A percentile compares a stretch with the other conserved stretches of the same genome.
phyloP scores from a whole-genome alignment of 352 stramenopile species.

The Thalassiosira pacifica region DNA sequence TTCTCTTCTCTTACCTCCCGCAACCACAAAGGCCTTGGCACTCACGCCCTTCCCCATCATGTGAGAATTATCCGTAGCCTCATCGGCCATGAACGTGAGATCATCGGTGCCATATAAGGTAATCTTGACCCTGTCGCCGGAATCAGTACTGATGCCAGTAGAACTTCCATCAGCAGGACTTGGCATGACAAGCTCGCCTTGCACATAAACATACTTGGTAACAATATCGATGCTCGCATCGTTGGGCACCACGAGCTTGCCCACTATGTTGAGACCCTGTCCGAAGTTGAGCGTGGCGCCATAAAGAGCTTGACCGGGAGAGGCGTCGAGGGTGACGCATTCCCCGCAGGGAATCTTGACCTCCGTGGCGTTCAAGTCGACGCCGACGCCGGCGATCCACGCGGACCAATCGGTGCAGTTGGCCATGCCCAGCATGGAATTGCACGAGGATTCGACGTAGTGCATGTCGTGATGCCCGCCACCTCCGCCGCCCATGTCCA shows the following conservation, averaged over 20 bases:
- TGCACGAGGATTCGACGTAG: conserved; percentile 39
- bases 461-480: conserved; percentile 28
- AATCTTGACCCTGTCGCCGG: conserved; percentile 31
- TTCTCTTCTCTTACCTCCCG: conserved; percentile 38
- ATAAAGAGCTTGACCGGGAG: conserved; percentile 19
- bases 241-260: conserved; percentile 45
- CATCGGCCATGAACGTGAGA: conserved; percentile 27
- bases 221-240: conserved; percentile 28
- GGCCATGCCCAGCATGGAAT: conserved; percentile 25
- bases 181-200: conserved; percentile 34
- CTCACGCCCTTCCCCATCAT: conserved; percentile 1
- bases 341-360: conserved; percentile 46
- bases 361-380: background rate
- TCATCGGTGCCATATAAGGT: conserved; percentile 45
- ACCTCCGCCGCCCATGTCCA: background rate
- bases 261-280: conserved; percentile 43
- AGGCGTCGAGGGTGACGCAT: conserved; percentile 40
- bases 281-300: conserved; percentile 27
- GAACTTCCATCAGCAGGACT: conserved; percentile 6
- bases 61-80: conserved; percentile 33
- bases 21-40: conserved; percentile 44
- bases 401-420: conserved; percentile 14
- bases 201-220: conserved; percentile 51
- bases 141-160: conserved; percentile 14
- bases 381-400: conserved; percentile 15